phyloP scores from a whole-genome alignment of 768 basidiomycete species.

The Trametes punicea region DNA sequence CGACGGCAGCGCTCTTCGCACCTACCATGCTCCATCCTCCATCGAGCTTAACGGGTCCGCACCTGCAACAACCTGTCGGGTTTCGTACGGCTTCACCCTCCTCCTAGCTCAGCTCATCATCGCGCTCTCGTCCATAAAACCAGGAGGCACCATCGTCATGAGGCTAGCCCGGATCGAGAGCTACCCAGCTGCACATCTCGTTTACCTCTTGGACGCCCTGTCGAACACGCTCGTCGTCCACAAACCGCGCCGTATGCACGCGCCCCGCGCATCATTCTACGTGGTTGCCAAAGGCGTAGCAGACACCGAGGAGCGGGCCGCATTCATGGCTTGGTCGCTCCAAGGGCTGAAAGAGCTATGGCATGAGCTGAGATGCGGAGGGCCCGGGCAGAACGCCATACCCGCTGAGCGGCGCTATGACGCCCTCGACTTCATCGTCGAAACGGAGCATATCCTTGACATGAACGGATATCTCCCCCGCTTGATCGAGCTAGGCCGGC shows the following conservation, averaged over 20 bases:
- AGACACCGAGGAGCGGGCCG: not conserved
- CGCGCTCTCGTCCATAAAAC: not conserved
- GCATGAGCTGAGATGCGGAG: not conserved
- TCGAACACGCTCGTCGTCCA: not conserved
- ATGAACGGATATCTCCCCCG: not conserved
- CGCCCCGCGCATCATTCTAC: not conserved
- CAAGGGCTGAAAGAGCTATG: not conserved
- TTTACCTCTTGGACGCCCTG: constrained; percentile 3
- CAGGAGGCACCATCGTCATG: constrained; percentile 5
- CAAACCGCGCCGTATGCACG: not conserved
- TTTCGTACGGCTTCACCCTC: not conserved
- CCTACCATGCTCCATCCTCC: not conserved
- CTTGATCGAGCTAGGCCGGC: not conserved
- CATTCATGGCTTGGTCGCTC: not conserved
- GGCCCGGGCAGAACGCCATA: not conserved
- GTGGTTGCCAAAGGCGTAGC: constrained; percentile 4
- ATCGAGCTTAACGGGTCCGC: not conserved
- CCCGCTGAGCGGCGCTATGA: not conserved
- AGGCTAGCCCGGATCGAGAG: constrained; percentile 1
- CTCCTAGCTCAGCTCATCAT: not conserved
- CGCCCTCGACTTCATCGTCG: not conserved
- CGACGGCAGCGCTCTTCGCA: not conserved
- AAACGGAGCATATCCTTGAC: not conserved
- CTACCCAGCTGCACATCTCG: constrained; percentile 3
- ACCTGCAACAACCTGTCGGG: not conserved